phyloP scores from a whole-genome alignment of 495 filamentous ascomycete species.

The Penicillium herquei region DNA sequence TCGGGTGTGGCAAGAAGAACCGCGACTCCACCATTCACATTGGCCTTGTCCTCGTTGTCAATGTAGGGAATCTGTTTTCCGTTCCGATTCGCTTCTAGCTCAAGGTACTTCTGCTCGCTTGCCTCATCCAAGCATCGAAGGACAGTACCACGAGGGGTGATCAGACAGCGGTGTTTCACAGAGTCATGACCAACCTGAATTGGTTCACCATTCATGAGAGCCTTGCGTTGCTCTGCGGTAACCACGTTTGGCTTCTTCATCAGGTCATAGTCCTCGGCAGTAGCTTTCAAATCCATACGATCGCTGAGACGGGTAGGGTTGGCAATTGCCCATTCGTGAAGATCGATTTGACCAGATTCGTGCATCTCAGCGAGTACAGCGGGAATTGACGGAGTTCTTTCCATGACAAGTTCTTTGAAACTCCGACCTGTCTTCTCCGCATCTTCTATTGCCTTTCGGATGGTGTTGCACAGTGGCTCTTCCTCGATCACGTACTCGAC shows the following conservation, averaged over 20 bases:
- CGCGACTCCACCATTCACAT: slow-evolving; percentile 43
- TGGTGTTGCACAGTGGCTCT: slow-evolving; percentile 38
- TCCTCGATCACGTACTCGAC: slow-evolving; percentile 24
- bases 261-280: slow-evolving; percentile 41
- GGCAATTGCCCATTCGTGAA: slow-evolving; percentile 53
- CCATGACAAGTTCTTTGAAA: slow-evolving; percentile 40
- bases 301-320: slow-evolving; percentile 51
- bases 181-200: slow-evolving; percentile 34
- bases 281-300: slow-evolving; percentile 51
- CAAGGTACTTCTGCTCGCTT: slow-evolving; percentile 75
- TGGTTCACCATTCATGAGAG: slow-evolving; percentile 40
- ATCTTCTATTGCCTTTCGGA: slow-evolving; percentile 41
- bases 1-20: slow-evolving; percentile 44
- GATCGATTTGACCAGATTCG: slow-evolving; percentile 45
- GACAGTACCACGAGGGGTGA: slow-evolving; percentile 77
- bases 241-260: slow-evolving; percentile 38
- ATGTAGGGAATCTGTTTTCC: slow-evolving; percentile 27
- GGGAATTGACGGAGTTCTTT: slow-evolving; percentile 42
- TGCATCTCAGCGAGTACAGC: slow-evolving; percentile 50
- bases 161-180: slow-evolving; percentile 52
- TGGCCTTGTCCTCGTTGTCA: slow-evolving; percentile 38
- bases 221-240: slow-evolving; percentile 41
- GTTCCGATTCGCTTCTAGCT: slow-evolving; percentile 63
- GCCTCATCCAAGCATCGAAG: slow-evolving; percentile 71
- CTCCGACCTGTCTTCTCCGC: slow-evolving; percentile 33